Evolutionary conservation across 2,329 filamentous ascomycete species (phyloP).

Genomic region (Claviceps capensis): DNA sequence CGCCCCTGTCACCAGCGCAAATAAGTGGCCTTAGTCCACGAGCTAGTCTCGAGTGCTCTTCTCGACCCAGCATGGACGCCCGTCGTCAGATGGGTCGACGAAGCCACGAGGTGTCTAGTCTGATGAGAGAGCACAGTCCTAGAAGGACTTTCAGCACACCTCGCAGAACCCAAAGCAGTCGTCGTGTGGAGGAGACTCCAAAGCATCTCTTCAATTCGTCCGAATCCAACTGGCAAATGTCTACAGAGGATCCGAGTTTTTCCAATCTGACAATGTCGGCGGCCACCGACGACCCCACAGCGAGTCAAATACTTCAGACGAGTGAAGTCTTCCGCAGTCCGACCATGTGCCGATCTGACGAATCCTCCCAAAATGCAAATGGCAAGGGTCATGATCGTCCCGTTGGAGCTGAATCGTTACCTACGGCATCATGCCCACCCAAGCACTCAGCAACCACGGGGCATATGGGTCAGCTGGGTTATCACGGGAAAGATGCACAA

Average conservation of each 20-base stretch:
- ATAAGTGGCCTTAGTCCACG: slow-evolving; percentile 37
- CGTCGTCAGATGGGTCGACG: slow-evolving; percentile 32
- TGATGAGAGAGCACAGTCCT: slow-evolving; percentile 27
- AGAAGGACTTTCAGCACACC: slow-evolving; percentile 51
- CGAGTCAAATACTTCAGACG: slow-evolving; percentile 76
- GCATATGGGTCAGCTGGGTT: slow-evolving; percentile 16
- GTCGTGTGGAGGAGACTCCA: slow-evolving; percentile 25
- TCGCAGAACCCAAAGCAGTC: slow-evolving; percentile 36
- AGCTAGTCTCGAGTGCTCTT: slow-evolving; percentile 36
- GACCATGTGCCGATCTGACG: slow-evolving; percentile 43
- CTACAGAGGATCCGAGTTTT: slow-evolving; percentile 57
- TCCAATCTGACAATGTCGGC: slow-evolving; percentile 58
- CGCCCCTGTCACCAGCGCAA: slow-evolving; percentile 31
- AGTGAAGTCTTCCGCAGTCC: slow-evolving; percentile 83
- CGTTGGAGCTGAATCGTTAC: slow-evolving; percentile 3
- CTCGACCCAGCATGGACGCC: slow-evolving; percentile 39
- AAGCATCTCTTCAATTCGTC: slow-evolving; percentile 48
- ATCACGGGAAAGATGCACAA: slow-evolving; percentile 11
- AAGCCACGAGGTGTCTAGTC: slow-evolving; percentile 38
- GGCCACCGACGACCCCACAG: slow-evolving; percentile 62
- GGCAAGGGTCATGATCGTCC: slow-evolving; percentile 9
- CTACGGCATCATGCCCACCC: slow-evolving; percentile 4
- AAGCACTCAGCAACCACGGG: slow-evolving; percentile 27
- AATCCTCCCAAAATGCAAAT: slow-evolving; percentile 19
- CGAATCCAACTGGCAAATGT: slow-evolving; percentile 62